Percentiles rank a stretch among this genome's conserved stretches.
Conservation (phyloP, 1,139 yeast species). For the Lodderomyces beijingensis region DNA sequence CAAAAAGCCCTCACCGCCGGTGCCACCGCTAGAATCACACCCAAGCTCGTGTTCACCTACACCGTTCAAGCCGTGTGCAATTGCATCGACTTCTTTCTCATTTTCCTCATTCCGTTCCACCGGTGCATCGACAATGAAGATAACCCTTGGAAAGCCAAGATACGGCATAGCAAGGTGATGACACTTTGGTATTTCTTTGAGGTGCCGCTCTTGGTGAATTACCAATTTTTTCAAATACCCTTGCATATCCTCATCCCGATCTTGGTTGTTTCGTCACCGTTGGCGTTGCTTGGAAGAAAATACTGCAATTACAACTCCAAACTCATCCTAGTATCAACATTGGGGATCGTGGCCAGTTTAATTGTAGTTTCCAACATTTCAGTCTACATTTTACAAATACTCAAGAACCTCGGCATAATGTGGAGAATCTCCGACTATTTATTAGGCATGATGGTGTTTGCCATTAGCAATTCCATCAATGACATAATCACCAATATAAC, state of each 20-base stretch:
- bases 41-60: slow-evolving; percentile 11
- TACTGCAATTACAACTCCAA: slow-evolving; percentile 2
- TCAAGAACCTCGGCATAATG: slow-evolving; percentile 37
- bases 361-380: slow-evolving; percentile 29
- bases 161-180: slow-evolving; percentile 7
- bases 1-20: not conserved
- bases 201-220: slow-evolving; percentile 17
- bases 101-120: slow-evolving; percentile 20
- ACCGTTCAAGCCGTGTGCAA: slow-evolving; percentile 15
- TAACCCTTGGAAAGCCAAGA: slow-evolving; percentile 8
- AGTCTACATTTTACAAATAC: slow-evolving; percentile 22
- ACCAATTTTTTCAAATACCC: slow-evolving; percentile 15
- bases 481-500: slow-evolving; percentile 41
- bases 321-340: slow-evolving; percentile 11
- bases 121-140: slow-evolving; percentile 9
- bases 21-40: not conserved
- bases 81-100: slow-evolving; percentile 17
- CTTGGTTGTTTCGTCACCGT: slow-evolving; percentile 11
- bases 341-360: slow-evolving; percentile 27
- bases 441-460: slow-evolving; percentile 38
- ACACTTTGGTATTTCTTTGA: slow-evolving; percentile 20
- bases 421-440: slow-evolving; percentile 36
- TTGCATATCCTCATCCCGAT: slow-evolving; percentile 7
- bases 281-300: slow-evolving; percentile 1
- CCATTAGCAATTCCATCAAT: slow-evolving; percentile 37